These are phyloP conservation scores for Alternaria sp. DNA, from an alignment of 2,329 filamentous ascomycete species.

Conservation along the genomic window DNA sequence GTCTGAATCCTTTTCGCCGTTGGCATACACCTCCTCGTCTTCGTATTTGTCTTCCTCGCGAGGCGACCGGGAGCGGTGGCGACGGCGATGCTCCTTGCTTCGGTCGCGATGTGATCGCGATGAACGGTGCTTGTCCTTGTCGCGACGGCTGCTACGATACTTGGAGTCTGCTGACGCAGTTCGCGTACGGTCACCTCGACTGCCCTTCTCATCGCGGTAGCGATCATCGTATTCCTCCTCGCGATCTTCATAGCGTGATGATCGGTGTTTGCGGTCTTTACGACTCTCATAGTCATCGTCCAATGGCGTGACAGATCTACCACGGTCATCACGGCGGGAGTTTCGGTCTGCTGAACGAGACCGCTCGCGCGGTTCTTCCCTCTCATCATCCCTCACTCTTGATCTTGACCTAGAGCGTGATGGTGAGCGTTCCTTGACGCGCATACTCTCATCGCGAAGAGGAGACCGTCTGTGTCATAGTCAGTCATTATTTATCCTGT, in stretches of 20 bases:
- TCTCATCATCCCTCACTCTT: constrained; percentile 35
- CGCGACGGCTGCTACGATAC: constrained; percentile 66
- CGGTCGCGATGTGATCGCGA: constrained; percentile 58
- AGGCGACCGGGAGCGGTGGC: constrained; percentile 55
- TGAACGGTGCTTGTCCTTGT: constrained; percentile 54
- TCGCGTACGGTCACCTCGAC: constrained; percentile 63
- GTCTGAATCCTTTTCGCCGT: constrained; percentile 39
- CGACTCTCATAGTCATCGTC: constrained; percentile 46
- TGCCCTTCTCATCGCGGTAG: constrained; percentile 59
- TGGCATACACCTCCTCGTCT: constrained; percentile 40
- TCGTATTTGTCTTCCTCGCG: constrained; percentile 38
- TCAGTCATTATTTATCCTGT: constrained; percentile 9
- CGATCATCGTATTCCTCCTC: constrained; percentile 50
- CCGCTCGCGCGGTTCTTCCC: constrained; percentile 29
- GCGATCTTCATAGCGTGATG: constrained; percentile 52
- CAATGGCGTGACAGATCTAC: constrained; percentile 61
- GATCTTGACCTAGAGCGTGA: constrained; percentile 54
- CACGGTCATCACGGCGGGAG: constrained; percentile 57
- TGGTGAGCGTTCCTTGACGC: constrained; percentile 49
- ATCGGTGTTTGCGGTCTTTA: constrained; percentile 56
- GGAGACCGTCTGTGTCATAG: constrained; percentile 39
- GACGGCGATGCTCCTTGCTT: constrained; percentile 55
- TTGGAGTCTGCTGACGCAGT: constrained; percentile 70
- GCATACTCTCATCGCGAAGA: constrained; percentile 44
- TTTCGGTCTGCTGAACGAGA: constrained; percentile 51